Evolutionary conservation across 305 asterid genomes (phyloP), one percentile per base, ranked within the genome.

Genomic region (Ajuga reptans): DNA sequence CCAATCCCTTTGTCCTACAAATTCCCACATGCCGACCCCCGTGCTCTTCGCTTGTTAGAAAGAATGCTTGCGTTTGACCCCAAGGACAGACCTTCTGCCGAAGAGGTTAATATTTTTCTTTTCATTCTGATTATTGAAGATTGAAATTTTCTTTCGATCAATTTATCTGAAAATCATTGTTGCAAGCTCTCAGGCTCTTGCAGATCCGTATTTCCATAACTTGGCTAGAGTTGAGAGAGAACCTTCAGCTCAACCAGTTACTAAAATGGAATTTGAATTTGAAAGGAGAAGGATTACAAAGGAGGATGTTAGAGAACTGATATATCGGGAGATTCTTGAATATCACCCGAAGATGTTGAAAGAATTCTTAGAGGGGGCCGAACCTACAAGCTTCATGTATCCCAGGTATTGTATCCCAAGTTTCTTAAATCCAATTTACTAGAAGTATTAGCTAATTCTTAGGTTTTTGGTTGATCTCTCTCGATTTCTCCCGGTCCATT

Each of bases 171-270:
- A 77, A 61, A 17, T 45, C 63, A 17, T 64, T 69, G 39, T 75
- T 65, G 72, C 53, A 66, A 6, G 64, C 66, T 77, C 31, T 70
- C 83, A 91, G 98, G 96, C 98, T 74, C 96, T 92, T 80, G 94
- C 98, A 68, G 96, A 92, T 86, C 96, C 96, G 50, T 92, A 92
- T 81, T 92, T 92, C 81, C 84, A 89, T 67, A 92, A 88, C 84
- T 84, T 92, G 84, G 97, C 97, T 77, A 88, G 88, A 80, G 98
- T 92, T 50, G 98, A 92, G 83, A 88, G 98, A 79, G 98, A 92
- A 65, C 98, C 98, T 71, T 90, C 97, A 16, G 91, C 98, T 36
- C 98, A 92, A 69, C 95, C 98, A 0, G 95, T 92, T 59, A 86
- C 96, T 47, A 92, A 92, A 82, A 88, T 92, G 96, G 98, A 92